phyloP scores from a whole-genome alignment of 345 rosid species.

The Camelina hispida region DNA sequence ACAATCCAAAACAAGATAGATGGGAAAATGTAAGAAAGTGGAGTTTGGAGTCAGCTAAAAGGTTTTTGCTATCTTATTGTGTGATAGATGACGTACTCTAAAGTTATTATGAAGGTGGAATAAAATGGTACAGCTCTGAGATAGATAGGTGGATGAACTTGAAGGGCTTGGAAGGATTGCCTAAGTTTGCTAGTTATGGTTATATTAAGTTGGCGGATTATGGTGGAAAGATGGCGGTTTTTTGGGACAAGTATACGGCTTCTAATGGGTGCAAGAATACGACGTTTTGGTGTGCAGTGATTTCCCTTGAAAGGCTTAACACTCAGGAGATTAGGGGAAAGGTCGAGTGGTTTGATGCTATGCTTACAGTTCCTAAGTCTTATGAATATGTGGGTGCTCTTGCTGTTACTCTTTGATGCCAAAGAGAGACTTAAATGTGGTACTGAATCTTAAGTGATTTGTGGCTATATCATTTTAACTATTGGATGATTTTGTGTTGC shows the following conservation, averaged over 20 bases:
- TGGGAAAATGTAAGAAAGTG: constrained; percentile 32
- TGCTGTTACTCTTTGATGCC: constrained; percentile 43
- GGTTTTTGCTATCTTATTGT: constrained; percentile 30
- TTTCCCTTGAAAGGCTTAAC: constrained; percentile 52
- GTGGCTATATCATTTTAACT: no score
- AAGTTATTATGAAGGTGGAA: not conserved
- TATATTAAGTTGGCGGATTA: constrained; percentile 19
- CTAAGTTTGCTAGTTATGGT: constrained; percentile 60
- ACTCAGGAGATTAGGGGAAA: constrained; percentile 57
- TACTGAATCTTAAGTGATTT: no score
- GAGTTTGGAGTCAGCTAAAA: constrained; percentile 57
- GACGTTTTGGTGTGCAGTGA: constrained; percentile 70
- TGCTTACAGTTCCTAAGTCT: constrained; percentile 51
- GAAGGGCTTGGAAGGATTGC: constrained; percentile 56
- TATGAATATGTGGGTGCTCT: constrained; percentile 53
- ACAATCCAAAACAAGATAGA: constrained; percentile 1
- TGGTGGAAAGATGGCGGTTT: constrained; percentile 71
- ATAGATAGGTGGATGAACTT: constrained; percentile 54
- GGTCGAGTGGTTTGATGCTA: constrained; percentile 4
- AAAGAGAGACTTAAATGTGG: no score
- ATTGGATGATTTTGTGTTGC: no score
- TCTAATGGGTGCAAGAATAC: constrained; percentile 27
- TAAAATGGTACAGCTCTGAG: not conserved
- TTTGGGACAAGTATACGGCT: constrained; percentile 58
- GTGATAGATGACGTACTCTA: not conserved